A percentile compares a stretch with the other conserved stretches of the same genome.
Evolutionary conservation across 805 yeast species (phyloP).

Genomic region (Wickerhamomyces chaumierensis): DNA sequence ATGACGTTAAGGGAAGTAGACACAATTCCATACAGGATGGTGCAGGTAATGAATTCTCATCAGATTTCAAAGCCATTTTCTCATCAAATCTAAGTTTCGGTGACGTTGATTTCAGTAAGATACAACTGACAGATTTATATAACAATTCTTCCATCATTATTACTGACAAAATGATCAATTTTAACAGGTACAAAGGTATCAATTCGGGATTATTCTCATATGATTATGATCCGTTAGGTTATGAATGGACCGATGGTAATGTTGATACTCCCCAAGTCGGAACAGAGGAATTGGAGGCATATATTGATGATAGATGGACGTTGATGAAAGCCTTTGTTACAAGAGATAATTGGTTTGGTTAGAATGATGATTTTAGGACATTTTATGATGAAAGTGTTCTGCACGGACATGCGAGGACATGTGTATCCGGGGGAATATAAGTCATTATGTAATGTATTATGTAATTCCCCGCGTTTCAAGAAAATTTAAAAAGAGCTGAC

Average conservation of each 20-base stretch:
- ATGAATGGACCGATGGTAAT: conserved; percentile 5
- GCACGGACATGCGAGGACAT: no score
- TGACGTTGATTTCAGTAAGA: not conserved
- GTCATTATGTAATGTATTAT: no score
- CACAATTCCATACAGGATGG: conserved; percentile 1
- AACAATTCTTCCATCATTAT: no score
- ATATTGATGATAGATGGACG: conserved; percentile 1
- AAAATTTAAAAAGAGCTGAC: no score
- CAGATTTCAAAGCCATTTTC: conserved; percentile 8
- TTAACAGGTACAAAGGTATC: no score
- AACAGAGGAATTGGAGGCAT: conserved; percentile 1
- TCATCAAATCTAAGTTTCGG: conserved; percentile 3
- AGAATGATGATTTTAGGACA: no score
- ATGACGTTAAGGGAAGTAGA: not conserved
- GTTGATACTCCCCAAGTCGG: conserved; percentile 1
- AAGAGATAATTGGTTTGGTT: not conserved
- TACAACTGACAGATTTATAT: no score
- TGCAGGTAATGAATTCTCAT: conserved; percentile 4
- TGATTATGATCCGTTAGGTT: conserved; percentile 11
- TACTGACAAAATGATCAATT: no score
- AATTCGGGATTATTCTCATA: no score
- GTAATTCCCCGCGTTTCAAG: no score
- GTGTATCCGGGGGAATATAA: no score
- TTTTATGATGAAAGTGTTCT: no score
- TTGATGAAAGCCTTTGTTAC: not conserved